Evolutionary conservation across 2,329 filamentous ascomycete species (phyloP).

Genomic region (Alternaria alternata): DNA sequence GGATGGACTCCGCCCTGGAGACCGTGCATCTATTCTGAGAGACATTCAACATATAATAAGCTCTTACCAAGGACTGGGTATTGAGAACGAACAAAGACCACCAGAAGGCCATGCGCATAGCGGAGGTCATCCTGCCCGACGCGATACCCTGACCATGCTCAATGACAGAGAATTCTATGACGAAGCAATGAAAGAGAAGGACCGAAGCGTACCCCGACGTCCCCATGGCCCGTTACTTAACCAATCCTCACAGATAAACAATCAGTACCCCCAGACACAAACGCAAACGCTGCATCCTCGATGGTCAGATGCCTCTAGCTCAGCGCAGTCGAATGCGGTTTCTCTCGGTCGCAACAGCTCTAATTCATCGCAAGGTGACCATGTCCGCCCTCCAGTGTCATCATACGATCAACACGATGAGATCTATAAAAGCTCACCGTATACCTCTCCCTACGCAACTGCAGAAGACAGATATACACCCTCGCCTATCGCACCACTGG

Average conservation of each 20-base stretch:
- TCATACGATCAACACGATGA: conserved; percentile 6
- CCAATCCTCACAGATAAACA: conserved; percentile 17
- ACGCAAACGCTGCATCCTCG: conserved; percentile 17
- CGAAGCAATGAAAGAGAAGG: conserved; percentile 14
- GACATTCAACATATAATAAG: conserved; percentile 47
- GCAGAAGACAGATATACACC: conserved; percentile 9
- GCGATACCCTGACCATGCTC: conserved; percentile 33
- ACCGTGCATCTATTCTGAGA: conserved; percentile 37
- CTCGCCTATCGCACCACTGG: conserved; percentile 25
- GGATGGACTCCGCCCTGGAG: conserved; percentile 30
- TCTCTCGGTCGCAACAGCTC: conserved; percentile 40
- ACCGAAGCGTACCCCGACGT: conserved; percentile 20
- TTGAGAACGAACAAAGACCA: conserved; percentile 6
- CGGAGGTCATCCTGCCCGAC: conserved; percentile 14
- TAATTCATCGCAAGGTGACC: conserved; percentile 29
- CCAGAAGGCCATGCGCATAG: conserved; percentile 7
- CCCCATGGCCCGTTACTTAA: conserved; percentile 17
- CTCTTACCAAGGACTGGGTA: conserved; percentile 37
- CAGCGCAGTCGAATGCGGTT: conserved; percentile 34
- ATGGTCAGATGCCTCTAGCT: conserved; percentile 39
- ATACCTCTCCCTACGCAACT: conserved; percentile 9
- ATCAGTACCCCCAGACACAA: conserved; percentile 18
- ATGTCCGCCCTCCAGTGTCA: not conserved
- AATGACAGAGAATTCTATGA: conserved; percentile 21
- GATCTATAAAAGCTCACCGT: not conserved